Conservation (phyloP, 1,284 basidiomycete genomes). For the Cystobasidiaceae sp. region DNA sequence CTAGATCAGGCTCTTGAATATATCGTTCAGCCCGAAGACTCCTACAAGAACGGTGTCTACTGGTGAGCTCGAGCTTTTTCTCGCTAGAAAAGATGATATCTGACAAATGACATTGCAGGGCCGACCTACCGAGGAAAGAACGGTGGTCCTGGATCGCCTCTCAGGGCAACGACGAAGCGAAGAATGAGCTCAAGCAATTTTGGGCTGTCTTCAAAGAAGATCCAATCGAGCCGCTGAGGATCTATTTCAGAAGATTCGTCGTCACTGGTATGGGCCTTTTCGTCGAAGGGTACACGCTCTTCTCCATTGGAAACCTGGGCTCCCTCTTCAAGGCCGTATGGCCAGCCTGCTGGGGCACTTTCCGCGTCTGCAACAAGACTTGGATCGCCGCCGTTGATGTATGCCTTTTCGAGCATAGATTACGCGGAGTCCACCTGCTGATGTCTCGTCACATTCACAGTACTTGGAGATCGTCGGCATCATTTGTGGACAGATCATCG, state of each 20-base stretch:
- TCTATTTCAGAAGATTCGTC: conserved; percentile 53
- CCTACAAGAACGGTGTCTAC: conserved; percentile 8
- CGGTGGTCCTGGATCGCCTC: conserved; percentile 49
- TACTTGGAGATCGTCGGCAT: conserved; percentile 54
- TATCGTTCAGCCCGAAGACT: neutral
- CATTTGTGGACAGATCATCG: conserved; percentile 54
- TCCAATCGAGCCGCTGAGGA: conserved; percentile 48
- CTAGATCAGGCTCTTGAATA: neutral
- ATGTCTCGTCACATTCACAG: conserved; percentile 36
- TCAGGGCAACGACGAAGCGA: conserved; percentile 50
- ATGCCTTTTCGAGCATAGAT: neutral
- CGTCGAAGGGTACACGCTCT: conserved; percentile 53
- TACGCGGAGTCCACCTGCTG: neutral
- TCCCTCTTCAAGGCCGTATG: conserved; percentile 52
- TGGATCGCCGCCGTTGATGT: conserved; percentile 50
- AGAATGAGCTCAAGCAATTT: conserved; percentile 49
- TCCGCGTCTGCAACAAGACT: conserved; percentile 49
- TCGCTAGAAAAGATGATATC: neutral
- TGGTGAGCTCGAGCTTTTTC: neutral
- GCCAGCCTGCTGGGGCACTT: conserved; percentile 52
- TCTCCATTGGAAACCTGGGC: conserved; percentile 54
- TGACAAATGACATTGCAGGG: neutral
- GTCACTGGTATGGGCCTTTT: conserved; percentile 55
- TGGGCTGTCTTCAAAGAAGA: conserved; percentile 54
- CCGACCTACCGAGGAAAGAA: conserved; percentile 30